Percentiles rank a stretch among this genome's conserved stretches.
Conservation (phyloP, 768 basidiomycete species). For the Xerocomus spinulosus region DNA sequence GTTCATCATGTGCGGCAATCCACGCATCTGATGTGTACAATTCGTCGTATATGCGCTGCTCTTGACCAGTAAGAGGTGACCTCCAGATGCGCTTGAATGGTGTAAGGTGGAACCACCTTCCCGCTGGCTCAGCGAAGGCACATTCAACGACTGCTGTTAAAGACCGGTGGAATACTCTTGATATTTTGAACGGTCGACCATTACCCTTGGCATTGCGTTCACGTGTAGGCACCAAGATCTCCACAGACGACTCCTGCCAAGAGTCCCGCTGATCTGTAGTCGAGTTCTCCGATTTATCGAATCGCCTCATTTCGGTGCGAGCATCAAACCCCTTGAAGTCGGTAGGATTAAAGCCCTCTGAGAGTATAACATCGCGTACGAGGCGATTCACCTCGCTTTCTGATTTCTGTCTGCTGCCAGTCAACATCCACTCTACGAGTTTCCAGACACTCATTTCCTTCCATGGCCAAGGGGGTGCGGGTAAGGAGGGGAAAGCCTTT, state of each 20-base stretch:
- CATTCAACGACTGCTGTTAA: conserved; percentile 14
- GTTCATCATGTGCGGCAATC: conserved; percentile 16
- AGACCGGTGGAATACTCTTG: conserved; percentile 25
- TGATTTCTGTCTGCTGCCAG: conserved; percentile 6
- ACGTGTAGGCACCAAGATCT: conserved; percentile 30
- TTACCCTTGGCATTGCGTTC: conserved; percentile 6
- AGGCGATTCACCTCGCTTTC: conserved; percentile 5
- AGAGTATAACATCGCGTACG: not conserved
- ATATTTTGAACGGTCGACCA: conserved; percentile 17
- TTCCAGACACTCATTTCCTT: conserved; percentile 5
- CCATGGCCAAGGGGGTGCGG: conserved; percentile 12
- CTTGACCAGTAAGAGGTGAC: conserved; percentile 1
- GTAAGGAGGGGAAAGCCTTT: too few relatives aligned
- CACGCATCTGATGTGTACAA: conserved; percentile 24
- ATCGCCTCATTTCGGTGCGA: not conserved
- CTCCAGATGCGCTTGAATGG: conserved; percentile 24
- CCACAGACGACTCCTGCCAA: conserved; percentile 14
- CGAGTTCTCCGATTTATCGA: conserved; percentile 11
- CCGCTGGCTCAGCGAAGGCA: conserved; percentile 1
- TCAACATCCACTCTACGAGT: conserved; percentile 16
- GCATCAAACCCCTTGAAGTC: conserved; percentile 19
- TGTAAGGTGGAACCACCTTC: conserved; percentile 21
- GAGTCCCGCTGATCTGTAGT: not conserved
- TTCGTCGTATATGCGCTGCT: conserved; percentile 19
- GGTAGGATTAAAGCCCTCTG: conserved; percentile 1